Conservation (phyloP, 1,284 basidiomycete genomes). For the Cryptococcus floricola region DNA sequence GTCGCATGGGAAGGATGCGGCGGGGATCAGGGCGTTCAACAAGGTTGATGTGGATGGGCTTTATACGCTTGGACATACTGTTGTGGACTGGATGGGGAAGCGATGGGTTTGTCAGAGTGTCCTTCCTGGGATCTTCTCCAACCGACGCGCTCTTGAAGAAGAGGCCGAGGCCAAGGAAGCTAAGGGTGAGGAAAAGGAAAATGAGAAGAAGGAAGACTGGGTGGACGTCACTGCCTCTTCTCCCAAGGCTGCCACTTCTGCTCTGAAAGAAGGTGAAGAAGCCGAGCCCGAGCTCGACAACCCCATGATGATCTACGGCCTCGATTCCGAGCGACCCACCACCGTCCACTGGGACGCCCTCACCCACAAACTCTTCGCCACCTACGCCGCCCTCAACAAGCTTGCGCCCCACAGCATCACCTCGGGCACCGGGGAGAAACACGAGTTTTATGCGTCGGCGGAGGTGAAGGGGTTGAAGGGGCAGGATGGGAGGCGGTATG, state of each 20-base stretch:
- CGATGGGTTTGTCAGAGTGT: slow-evolving; percentile 59
- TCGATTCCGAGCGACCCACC: slow-evolving; percentile 54
- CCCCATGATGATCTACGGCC: slow-evolving; percentile 56
- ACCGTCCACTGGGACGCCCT: slow-evolving; percentile 50
- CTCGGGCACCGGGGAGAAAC: slow-evolving; percentile 50
- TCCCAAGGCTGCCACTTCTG: slow-evolving; percentile 65
- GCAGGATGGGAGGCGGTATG: slow-evolving; percentile 56
- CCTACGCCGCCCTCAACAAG: slow-evolving; percentile 53
- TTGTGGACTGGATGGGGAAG: slow-evolving; percentile 58
- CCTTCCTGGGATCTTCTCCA: slow-evolving; percentile 57
- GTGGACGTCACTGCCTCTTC: slow-evolving; percentile 58
- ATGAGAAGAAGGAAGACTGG: slow-evolving; percentile 46
- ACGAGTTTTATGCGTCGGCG: slow-evolving; percentile 54
- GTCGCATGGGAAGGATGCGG: slow-evolving; percentile 57
- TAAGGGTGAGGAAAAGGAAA: slow-evolving; percentile 20
- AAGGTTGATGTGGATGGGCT: slow-evolving; percentile 67
- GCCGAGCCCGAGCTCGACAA: slow-evolving; percentile 37
- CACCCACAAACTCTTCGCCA: slow-evolving; percentile 55
- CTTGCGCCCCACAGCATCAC: slow-evolving; percentile 55
- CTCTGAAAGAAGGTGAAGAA: slow-evolving; percentile 13
- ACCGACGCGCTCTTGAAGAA: slow-evolving; percentile 39
- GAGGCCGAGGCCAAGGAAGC: slow-evolving; percentile 27
- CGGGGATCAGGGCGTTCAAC: slow-evolving; percentile 55
- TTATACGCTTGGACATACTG: slow-evolving; percentile 66
- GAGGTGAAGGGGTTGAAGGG: slow-evolving; percentile 59